Conservation (phyloP, 129 eudicot genomes). For the Helichrysum umbraculigerum region DNA sequence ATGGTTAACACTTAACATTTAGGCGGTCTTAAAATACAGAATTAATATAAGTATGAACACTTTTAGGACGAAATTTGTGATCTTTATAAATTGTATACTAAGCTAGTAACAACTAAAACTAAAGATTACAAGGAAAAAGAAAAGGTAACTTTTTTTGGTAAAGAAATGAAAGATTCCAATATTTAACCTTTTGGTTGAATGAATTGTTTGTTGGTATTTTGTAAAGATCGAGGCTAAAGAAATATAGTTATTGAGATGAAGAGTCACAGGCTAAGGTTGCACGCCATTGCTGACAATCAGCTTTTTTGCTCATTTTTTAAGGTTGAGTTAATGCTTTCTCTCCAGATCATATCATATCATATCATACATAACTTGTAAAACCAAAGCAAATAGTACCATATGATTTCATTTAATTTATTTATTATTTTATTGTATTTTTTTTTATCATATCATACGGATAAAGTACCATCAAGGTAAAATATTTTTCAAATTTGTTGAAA, state of each 20-base stretch:
- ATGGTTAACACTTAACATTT: not conserved
- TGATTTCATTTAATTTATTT: not conserved
- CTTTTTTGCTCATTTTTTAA: constrained; percentile 44
- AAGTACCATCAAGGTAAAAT: not conserved
- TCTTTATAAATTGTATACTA: not conserved
- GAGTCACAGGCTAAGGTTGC: constrained; percentile 41
- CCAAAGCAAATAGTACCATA: constrained; percentile 11
- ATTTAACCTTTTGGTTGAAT: constrained; percentile 11
- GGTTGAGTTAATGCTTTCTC: constrained; percentile 14
- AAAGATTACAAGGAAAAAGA: no score
- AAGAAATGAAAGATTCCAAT: not conserved
- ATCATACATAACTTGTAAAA: constrained; percentile 22
- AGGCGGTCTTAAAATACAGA: not conserved
- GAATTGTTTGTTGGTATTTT: constrained; percentile 8
- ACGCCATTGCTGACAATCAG: constrained; percentile 73
- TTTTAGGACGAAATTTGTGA: not conserved
- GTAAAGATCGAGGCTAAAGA: constrained; percentile 27
- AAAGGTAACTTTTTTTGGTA: not conserved
- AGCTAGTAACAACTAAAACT: no score
- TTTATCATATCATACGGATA: no score
- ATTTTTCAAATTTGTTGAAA: no score
- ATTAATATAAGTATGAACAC: not conserved
- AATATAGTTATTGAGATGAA: constrained; percentile 42
- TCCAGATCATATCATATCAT: constrained; percentile 6
- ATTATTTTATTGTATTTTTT: not conserved